Evolutionary conservation across 2,329 filamentous ascomycete genomes (phyloP).

Genomic region (Colletotrichum musae): DNA sequence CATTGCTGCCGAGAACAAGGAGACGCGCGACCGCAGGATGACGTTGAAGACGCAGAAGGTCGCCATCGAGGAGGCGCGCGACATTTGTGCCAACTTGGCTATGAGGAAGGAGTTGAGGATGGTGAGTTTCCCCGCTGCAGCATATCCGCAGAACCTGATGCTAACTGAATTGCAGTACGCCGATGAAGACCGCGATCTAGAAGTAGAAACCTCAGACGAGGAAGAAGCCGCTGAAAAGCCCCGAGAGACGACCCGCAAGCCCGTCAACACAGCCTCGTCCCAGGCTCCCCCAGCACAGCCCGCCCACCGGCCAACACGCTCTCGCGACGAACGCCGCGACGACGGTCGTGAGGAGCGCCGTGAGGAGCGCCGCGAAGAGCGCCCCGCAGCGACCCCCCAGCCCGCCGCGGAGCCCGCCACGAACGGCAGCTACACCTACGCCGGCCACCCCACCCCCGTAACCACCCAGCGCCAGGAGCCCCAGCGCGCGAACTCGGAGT

Average conservation of each 20-base stretch:
- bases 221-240: slow-evolving; percentile 46
- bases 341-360: not conserved
- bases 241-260: slow-evolving; percentile 32
- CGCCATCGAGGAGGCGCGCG: slow-evolving; percentile 65
- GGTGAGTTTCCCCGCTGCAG: slow-evolving; percentile 28
- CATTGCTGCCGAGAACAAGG: slow-evolving; percentile 68
- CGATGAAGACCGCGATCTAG: slow-evolving; percentile 46
- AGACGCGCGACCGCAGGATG: slow-evolving; percentile 64
- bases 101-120: slow-evolving; percentile 66
- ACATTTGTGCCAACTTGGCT: slow-evolving; percentile 64
- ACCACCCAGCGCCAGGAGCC: slow-evolving; percentile 37
- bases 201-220: slow-evolving; percentile 48
- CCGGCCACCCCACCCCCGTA: slow-evolving; percentile 5
- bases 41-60: slow-evolving; percentile 63
- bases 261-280: slow-evolving; percentile 12
- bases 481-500: slow-evolving; percentile 32
- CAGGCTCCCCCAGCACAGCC: slow-evolving; percentile 22
- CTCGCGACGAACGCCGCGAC: slow-evolving; percentile 29
- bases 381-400: not conserved
- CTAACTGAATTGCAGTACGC: slow-evolving; percentile 43
- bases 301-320: slow-evolving; percentile 21
- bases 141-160: not conserved
- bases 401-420: slow-evolving; percentile 9
- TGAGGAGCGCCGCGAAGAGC: slow-evolving; percentile 15
- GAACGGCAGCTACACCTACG: slow-evolving; percentile 33